Conservation (phyloP, 441 rosid genomes). For the Capsella rubella region DNA sequence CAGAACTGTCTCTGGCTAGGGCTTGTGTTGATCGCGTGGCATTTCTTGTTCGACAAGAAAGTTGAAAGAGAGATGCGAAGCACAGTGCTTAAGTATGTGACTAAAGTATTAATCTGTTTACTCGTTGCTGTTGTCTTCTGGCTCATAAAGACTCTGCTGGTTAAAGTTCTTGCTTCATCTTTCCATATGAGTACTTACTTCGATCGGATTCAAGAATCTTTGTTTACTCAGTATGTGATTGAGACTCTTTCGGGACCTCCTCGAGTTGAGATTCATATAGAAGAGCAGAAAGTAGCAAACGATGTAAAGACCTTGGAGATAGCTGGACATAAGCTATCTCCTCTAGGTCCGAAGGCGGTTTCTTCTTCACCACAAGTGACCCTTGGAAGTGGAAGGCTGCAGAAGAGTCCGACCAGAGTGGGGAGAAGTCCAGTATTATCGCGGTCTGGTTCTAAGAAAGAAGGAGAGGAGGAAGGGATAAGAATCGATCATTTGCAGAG, state of each 20-base stretch:
- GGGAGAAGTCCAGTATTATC: constrained; percentile 56
- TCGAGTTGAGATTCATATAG: constrained; percentile 52
- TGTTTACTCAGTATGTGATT: constrained; percentile 65
- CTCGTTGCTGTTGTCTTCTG: constrained; percentile 59
- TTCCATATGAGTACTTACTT: constrained; percentile 73
- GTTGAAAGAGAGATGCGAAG: constrained; percentile 52
- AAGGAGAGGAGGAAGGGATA: constrained; percentile 50
- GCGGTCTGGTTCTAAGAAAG: constrained; percentile 45
- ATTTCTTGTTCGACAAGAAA: constrained; percentile 59
- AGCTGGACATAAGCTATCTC: constrained; percentile 55
- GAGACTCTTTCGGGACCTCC: constrained; percentile 68
- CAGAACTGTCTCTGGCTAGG: constrained; percentile 74
- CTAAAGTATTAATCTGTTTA: constrained; percentile 58
- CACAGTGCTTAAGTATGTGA: constrained; percentile 48
- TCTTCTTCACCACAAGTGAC: constrained; percentile 48
- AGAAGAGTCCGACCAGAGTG: constrained; percentile 59
- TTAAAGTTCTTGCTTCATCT: constrained; percentile 70
- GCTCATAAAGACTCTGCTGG: constrained; percentile 65
- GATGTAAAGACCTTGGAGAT: constrained; percentile 57
- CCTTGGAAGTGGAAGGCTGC: constrained; percentile 62
- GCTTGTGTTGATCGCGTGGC: constrained; percentile 66
- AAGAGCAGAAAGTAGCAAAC: constrained; percentile 53
- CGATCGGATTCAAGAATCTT: constrained; percentile 65
- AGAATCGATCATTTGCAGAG: constrained; percentile 64
- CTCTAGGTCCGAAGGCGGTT: constrained; percentile 49